Base-by-base conservation (phyloP, 768 basidiomycete species). In the Coprinopsis sp. region DNA sequence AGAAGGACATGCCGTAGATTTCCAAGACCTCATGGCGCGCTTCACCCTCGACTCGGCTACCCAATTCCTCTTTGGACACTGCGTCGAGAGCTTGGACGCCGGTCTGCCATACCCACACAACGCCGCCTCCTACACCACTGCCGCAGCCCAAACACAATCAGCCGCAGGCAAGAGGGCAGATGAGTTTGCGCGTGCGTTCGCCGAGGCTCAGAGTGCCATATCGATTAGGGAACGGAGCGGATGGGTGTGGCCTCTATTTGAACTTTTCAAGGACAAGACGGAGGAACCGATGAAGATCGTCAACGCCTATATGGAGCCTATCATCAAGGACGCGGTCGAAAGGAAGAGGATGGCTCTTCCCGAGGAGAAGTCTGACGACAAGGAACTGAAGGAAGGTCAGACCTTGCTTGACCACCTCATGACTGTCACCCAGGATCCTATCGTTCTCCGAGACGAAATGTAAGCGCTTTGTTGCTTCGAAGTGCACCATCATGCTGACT, bases 41-140 rank as follows among this genome's bases (percentile, higher is more conserved):
- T 83, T 81, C 59, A 82, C 81, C 0, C 63, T 82, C 40, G 81
- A 82, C 58, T 73, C 76, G 0, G 79, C 78, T 1, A 72, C 79
- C 0, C 74, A 78, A 36, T 83, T 81, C 52, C 70, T 82, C 23
- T 80, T 81, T 51, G 73, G 70, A 22, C 60, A 72, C 24, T 64
- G 72, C 38, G 70, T 79, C 12, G 58, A 58, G 33, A 74, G 74
- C 3, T 72, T 80, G 18, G 64, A 64, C 4, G 74, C 67, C 0
- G 70, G 68, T 4, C 64, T 81, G 1, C 69, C 77, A 1, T 77
- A 79, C 52, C 78, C 80, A 1, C 7, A 8, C 44, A 12, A 33
- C 28, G 6, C 18, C 7, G 21, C 16, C 14, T 28, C 22, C 12
- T 21, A 10, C 3, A 5, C 19, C 4, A 6, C 13, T 12, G 19